phyloP scores from a whole-genome alignment of 2,329 filamentous ascomycete species.

The Penicillium sp. region DNA sequence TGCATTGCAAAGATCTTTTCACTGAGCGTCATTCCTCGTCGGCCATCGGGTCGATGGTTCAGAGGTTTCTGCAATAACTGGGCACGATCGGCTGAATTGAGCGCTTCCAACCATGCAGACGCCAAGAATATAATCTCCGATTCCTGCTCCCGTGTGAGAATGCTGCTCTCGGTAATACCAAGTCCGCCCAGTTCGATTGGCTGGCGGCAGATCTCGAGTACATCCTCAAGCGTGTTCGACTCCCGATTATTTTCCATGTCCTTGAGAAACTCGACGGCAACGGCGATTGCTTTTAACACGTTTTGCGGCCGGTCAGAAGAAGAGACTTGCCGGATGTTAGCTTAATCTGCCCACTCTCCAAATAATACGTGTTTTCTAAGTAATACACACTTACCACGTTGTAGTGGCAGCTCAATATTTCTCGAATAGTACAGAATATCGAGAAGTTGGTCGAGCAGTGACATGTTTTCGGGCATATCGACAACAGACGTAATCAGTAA shows the following conservation, averaged over 20 bases:
- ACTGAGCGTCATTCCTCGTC: conserved; percentile 41
- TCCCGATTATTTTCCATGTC: not conserved
- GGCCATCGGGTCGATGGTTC: conserved; percentile 9
- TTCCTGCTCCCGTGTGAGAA: conserved; percentile 9
- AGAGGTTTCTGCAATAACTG: conserved; percentile 9
- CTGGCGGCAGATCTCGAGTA: conserved; percentile 19
- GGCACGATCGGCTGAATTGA: conserved; percentile 26
- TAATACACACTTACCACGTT: not conserved
- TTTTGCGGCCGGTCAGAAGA: not conserved
- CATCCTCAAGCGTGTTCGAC: conserved; percentile 1
- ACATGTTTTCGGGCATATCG: not conserved
- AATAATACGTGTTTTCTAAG: no score
- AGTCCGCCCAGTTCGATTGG: conserved; percentile 18
- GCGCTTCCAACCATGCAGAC: conserved; percentile 27
- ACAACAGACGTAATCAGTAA: not conserved
- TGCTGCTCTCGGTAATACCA: conserved; percentile 1
- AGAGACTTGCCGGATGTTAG: not conserved
- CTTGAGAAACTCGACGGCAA: not conserved
- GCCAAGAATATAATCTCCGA: conserved; percentile 25
- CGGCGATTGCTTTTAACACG: not conserved
- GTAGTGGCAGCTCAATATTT: not conserved
- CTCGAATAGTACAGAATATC: not conserved
- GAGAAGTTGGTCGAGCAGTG: not conserved
- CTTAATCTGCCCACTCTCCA: not conserved
- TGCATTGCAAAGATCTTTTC: conserved; percentile 49